Conservation (phyloP, 2,329 filamentous ascomycete genomes). For the Blastomyces percursus region DNA sequence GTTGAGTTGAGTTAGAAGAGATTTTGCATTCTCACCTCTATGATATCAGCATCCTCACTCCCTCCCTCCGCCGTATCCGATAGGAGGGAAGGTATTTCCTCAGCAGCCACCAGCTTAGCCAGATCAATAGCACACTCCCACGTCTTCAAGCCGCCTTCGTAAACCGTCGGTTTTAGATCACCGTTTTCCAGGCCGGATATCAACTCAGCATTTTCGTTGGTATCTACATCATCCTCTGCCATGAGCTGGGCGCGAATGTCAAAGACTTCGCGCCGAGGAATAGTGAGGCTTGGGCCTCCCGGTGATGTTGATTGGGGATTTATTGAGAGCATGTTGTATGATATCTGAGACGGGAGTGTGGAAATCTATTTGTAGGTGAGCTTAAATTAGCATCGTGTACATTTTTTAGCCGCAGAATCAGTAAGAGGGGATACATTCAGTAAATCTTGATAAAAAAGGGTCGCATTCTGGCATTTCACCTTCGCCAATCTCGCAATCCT, state of each 20-base stretch:
- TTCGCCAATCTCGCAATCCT: not conserved
- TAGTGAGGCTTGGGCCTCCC: constrained; percentile 10
- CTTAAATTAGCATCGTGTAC: not conserved
- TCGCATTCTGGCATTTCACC: not conserved
- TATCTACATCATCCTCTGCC: constrained; percentile 41
- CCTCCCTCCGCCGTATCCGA: constrained; percentile 20
- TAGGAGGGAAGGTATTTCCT: constrained; percentile 12
- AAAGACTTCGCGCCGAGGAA: constrained; percentile 51
- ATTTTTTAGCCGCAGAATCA: too few species aligned
- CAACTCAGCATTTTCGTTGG: constrained; percentile 34
- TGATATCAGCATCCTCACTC: constrained; percentile 11
- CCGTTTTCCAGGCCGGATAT: constrained; percentile 42
- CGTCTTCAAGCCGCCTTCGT: constrained; percentile 58
- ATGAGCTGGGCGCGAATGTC: constrained; percentile 54
- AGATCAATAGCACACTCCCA: constrained; percentile 57
- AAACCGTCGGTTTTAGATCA: constrained; percentile 50
- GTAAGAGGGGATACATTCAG: not conserved
- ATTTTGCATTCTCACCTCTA: constrained; percentile 22
- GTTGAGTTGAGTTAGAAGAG: too few species aligned
- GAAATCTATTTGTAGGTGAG: constrained; percentile 34
- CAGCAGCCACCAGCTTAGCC: constrained; percentile 29
- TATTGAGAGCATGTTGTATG: constrained; percentile 44
- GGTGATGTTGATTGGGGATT: constrained; percentile 23
- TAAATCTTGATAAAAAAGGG: not conserved
- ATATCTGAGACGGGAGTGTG: constrained; percentile 48